A percentile compares a stretch with the other conserved stretches of the same genome.
Conservation (phyloP, 306 rosid species). For the Quercus variabilis region DNA sequence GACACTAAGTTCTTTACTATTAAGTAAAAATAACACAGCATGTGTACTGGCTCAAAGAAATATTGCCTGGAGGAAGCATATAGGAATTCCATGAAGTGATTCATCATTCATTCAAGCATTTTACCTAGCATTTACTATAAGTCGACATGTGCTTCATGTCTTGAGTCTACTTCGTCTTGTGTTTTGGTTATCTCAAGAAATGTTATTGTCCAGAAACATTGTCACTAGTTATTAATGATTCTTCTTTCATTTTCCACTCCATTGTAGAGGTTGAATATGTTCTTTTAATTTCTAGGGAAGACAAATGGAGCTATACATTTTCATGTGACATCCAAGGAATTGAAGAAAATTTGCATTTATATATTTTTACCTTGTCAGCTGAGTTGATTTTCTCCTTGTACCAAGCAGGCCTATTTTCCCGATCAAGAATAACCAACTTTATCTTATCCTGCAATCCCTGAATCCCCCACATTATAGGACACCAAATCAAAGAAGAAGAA, state of each 20-base stretch:
- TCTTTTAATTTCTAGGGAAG: not conserved
- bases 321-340: not conserved
- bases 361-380: conserved; percentile 61
- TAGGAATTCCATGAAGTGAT: not conserved
- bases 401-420: conserved; percentile 79
- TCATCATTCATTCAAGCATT: not conserved
- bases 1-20: not conserved
- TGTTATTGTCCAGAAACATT: not conserved
- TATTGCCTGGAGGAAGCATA: not conserved
- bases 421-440: conserved; percentile 67
- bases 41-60: not conserved
- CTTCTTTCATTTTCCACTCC: not conserved
- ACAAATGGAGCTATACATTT: not conserved
- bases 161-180: not conserved
- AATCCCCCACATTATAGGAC: conserved; percentile 9
- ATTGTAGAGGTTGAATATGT: not conserved
- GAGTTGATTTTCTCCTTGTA: conserved; percentile 78
- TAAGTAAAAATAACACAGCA: not conserved
- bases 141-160: not conserved
- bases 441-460: conserved; percentile 74
- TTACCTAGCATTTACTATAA: not conserved
- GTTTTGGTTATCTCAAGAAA: not conserved
- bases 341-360: not conserved
- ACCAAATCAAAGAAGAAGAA: not conserved
- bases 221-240: not conserved